phyloP scores from a whole-genome alignment of 768 basidiomycete genomes.

The Lentinus brumalis region DNA sequence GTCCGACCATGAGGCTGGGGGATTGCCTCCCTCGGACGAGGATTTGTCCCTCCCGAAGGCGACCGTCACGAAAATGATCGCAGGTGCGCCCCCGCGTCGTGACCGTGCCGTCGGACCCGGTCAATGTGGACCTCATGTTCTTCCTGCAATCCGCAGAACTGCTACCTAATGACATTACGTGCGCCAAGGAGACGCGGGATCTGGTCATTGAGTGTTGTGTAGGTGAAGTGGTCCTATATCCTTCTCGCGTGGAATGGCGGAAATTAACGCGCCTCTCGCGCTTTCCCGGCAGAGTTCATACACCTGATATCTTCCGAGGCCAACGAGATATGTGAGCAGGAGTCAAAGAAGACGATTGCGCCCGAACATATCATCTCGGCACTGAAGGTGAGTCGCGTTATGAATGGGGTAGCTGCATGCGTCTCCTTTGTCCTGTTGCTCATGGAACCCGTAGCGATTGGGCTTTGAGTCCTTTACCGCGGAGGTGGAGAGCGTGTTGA shows the following conservation, averaged over 20 bases:
- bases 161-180: constrained; percentile 83
- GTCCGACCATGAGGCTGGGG: constrained; percentile 85
- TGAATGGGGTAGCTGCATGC: neutral
- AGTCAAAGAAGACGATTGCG: constrained; percentile 98
- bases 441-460: constrained; percentile 58
- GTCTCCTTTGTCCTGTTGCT: neutral
- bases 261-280: constrained; percentile 12
- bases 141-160: constrained; percentile 58
- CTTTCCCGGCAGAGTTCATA: constrained; percentile 80
- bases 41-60: constrained; percentile 96
- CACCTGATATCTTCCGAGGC: constrained; percentile 96
- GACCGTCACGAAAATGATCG: constrained; percentile 96
- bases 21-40: constrained; percentile 73
- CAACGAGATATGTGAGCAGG: constrained; percentile 97
- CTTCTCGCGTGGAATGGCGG: neutral
- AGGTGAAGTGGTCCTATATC: constrained; percentile 64
- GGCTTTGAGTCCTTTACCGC: constrained; percentile 91
- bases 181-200: constrained; percentile 96
- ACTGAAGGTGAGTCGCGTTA: constrained; percentile 64
- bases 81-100: constrained; percentile 50
- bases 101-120: neutral
- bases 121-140: constrained; percentile 4
- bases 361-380: constrained; percentile 96
- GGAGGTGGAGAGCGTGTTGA: constrained; percentile 90
- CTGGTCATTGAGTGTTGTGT: constrained; percentile 98